Evolutionary conservation across 306 rosid genomes (phyloP).

Genomic region (Lathyrus oleraceus): DNA sequence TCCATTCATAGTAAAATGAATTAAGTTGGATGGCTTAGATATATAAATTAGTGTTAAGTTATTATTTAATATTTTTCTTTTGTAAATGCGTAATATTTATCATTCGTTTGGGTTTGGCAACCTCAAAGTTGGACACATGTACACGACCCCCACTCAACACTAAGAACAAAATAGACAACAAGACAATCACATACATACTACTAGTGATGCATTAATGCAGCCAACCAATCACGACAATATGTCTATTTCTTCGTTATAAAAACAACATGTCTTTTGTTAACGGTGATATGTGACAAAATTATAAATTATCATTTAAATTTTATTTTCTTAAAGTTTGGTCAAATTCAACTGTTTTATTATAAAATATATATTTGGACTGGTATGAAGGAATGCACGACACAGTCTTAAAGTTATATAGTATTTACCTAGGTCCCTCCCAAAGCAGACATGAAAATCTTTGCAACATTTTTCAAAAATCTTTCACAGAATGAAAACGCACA

Average conservation of each 20-base stretch:
- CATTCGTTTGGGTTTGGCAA: no score
- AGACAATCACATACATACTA: not conserved
- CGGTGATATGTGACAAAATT: conserved; percentile 1
- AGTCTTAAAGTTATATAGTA: conserved; percentile 25
- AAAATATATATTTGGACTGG: conserved; percentile 13
- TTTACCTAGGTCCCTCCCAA: conserved; percentile 39
- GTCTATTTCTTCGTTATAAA: not conserved
- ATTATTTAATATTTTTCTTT: no score
- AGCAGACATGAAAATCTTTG: conserved; percentile 48
- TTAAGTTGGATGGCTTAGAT: no score
- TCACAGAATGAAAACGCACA: not conserved
- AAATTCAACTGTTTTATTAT: conserved; percentile 10
- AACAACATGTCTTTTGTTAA: not conserved
- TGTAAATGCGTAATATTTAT: no score
- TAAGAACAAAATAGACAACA: not conserved
- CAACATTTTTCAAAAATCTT: conserved; percentile 32
- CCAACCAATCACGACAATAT: not conserved
- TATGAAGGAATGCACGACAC: conserved; percentile 28
- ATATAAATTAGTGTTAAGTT: no score
- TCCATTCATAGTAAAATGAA: no score
- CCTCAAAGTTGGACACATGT: no score
- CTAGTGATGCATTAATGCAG: not conserved
- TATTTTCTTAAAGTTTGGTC: not conserved
- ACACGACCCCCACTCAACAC: not conserved
- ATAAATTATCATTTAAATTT: not conserved